Evolutionary conservation across 2,329 filamentous ascomycete genomes (phyloP).

Genomic region (Colletotrichum noveboracense): DNA sequence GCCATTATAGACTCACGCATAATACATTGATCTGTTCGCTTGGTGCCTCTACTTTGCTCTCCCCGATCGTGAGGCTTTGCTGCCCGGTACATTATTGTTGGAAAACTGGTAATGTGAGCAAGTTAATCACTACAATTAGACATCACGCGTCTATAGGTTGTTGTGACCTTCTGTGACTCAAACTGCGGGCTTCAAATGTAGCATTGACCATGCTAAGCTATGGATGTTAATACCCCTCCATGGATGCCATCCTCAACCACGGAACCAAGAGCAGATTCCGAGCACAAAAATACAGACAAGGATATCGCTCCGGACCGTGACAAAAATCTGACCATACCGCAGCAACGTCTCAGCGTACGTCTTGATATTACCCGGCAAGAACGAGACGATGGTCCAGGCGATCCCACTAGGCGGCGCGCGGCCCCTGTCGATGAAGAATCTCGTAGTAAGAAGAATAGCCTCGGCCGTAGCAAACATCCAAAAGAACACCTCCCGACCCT

Average conservation of each 20-base stretch:
- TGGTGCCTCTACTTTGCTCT: neutral
- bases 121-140: neutral
- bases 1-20: neutral
- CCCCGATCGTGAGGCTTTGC: neutral
- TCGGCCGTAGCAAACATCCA: constrained; percentile 83
- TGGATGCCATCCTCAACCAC: constrained; percentile 20
- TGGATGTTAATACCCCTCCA: neutral
- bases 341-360: constrained; percentile 66
- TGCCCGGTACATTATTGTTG: neutral
- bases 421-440: constrained; percentile 73
- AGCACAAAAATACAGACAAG: constrained; percentile 79
- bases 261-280: constrained; percentile 59
- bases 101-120: neutral
- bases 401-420: constrained; percentile 63
- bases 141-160: neutral
- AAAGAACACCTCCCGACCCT: constrained; percentile 64
- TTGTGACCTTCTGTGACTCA: neutral
- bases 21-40: neutral
- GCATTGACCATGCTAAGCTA: neutral
- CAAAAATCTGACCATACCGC: constrained; percentile 74
- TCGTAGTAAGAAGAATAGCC: constrained; percentile 71
- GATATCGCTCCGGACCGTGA: constrained; percentile 75
- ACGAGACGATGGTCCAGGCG: constrained; percentile 65
- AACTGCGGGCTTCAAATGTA: neutral
- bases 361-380: constrained; percentile 69